These are phyloP conservation scores for Thelonectria rubi DNA, from an alignment of 2,329 filamentous ascomycete species.

Conservation along the genomic window DNA sequence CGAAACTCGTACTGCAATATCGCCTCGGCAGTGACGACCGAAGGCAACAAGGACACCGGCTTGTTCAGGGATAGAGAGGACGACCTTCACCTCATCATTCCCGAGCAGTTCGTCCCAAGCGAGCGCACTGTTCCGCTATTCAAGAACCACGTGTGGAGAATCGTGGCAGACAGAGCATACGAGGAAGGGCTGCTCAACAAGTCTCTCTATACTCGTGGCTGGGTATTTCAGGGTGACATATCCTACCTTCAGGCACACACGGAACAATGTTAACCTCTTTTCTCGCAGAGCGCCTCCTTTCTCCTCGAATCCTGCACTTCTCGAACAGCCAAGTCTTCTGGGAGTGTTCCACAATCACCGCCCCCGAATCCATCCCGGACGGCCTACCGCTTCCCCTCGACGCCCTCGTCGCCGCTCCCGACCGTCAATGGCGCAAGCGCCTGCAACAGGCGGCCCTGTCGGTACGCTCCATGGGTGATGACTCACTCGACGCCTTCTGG, in stretches of 20 bases:
- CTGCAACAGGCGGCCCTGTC: conserved; percentile 2
- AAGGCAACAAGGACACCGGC: not conserved
- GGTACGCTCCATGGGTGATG: conserved; percentile 1
- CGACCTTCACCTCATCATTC: not conserved
- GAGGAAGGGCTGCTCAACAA: not conserved
- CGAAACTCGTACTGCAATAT: conserved; percentile 6
- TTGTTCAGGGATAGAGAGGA: not conserved
- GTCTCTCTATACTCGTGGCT: not conserved
- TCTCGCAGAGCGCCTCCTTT: not conserved
- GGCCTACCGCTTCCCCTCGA: conserved; percentile 6
- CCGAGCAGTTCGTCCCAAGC: not conserved
- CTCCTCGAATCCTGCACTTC: conserved; percentile 1
- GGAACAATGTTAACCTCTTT: not conserved
- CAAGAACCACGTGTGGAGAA: not conserved
- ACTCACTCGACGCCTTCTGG: not conserved
- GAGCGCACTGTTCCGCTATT: not conserved
- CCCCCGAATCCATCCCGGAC: not conserved
- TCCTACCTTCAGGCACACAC: not conserved
- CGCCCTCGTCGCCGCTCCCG: not conserved
- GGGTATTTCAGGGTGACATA: conserved; percentile 4
- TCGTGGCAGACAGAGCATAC: not conserved
- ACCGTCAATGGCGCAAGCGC: conserved; percentile 1
- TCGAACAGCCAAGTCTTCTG: not conserved
- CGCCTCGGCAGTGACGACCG: not conserved
- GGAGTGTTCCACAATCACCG: conserved; percentile 7